Evolutionary conservation across 176 grass and related monocot species (phyloP).

Genomic region (Echinochloa phyllopogon): DNA sequence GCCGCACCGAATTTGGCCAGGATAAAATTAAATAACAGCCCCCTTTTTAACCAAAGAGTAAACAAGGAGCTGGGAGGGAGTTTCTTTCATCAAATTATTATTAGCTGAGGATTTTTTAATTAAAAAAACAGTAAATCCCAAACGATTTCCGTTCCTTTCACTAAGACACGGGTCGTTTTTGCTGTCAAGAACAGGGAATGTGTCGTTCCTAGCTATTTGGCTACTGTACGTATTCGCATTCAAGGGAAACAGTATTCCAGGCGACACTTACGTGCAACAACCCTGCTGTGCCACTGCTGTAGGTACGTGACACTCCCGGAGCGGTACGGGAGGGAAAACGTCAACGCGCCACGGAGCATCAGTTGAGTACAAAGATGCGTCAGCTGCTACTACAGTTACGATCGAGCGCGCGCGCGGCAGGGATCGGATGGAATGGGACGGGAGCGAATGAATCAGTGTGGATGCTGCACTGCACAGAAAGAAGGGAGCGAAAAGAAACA

Average conservation of each 20-base stretch:
- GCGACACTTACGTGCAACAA: neutral
- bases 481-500: too few species aligned
- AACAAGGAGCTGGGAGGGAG: neutral
- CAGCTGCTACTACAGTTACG: neutral
- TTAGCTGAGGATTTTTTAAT: too few species aligned
- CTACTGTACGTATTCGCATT: neutral
- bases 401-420: too few species aligned
- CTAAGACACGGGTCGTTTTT: neutral
- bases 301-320: neutral
- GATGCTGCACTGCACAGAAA: too few species aligned
- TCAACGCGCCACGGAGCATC: neutral
- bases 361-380: neutral
- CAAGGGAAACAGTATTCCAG: neutral
- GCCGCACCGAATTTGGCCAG: neutral
- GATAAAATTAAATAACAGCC: neutral
- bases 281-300: neutral
- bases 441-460: neutral
- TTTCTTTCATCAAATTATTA: neutral
- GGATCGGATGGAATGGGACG: too few species aligned
- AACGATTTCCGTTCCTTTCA: too few species aligned
- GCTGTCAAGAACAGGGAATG: neutral
- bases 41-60: neutral
- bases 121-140: too few species aligned
- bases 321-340: neutral
- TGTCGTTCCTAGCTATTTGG: neutral